phyloP scores from a whole-genome alignment of 495 filamentous ascomycete species.

The Penicillium silybi region DNA sequence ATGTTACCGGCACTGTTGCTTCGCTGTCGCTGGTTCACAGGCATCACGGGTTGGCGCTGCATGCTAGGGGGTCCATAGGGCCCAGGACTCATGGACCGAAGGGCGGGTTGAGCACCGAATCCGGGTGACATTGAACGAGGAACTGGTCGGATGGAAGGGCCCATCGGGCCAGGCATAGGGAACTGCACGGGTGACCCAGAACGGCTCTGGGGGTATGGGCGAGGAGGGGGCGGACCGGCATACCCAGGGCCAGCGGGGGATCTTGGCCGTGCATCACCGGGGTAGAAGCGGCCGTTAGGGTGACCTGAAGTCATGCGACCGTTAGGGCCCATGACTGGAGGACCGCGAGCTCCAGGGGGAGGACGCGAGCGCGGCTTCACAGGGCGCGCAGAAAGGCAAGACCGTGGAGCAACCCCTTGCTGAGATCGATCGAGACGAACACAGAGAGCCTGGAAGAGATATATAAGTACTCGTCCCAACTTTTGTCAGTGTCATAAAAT shows the following conservation, averaged over 20 bases:
- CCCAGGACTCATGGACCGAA: conserved; percentile 53
- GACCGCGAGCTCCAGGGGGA: conserved; percentile 45
- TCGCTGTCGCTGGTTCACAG: conserved; percentile 38
- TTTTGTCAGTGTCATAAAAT: not conserved
- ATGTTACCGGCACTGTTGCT: conserved; percentile 51
- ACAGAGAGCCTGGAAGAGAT: conserved; percentile 67
- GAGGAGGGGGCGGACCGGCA: conserved; percentile 30
- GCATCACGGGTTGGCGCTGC: conserved; percentile 39
- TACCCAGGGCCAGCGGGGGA: conserved; percentile 32
- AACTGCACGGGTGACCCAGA: conserved; percentile 18
- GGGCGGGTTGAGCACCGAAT: conserved; percentile 28
- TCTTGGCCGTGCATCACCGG: conserved; percentile 35
- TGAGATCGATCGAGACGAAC: conserved; percentile 82
- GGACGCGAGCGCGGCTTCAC: conserved; percentile 77
- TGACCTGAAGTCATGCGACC: conserved; percentile 29
- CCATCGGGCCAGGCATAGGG: conserved; percentile 15
- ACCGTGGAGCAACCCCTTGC: conserved; percentile 90
- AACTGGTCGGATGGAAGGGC: conserved; percentile 13
- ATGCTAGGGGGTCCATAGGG: conserved; percentile 45
- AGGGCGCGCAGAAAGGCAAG: conserved; percentile 86
- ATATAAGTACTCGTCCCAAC: conserved; percentile 33
- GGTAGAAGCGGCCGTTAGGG: conserved; percentile 36
- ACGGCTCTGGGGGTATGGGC: conserved; percentile 28
- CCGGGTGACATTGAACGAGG: conserved; percentile 37
- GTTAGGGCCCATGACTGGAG: conserved; percentile 49